Base-by-base conservation (phyloP, 768 basidiomycete genomes). In the Termitomyces sp. region DNA sequence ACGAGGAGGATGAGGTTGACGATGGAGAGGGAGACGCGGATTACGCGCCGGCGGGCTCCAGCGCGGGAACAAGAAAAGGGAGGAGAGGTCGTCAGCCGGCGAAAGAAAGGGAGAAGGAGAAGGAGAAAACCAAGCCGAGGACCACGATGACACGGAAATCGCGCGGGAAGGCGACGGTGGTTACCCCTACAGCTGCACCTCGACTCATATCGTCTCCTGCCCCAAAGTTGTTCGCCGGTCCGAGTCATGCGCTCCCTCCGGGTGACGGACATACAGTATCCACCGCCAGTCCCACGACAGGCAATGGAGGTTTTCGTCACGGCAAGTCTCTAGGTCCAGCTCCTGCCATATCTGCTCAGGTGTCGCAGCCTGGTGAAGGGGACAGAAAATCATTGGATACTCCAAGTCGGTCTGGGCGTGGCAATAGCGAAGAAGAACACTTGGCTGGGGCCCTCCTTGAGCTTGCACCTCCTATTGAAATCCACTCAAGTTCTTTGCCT, bases 131-230 rank as follows among this genome's bases (percentile, higher is more conserved):
- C 7, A 49, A 48, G 33, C 26, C 52, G 6, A 58, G 38, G 33
- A n/a, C 46, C 4, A 3, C 47, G 46, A 48, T 41, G 46, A 50
- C 67, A 41, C 67, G 62, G 55, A 64, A 54, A 46, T 62, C 57
- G 38, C 48, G 60, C 20, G 56, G 50, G 7, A 54, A 57, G 50
- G 55, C 49, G 5, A 35, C 5, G 18, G 44, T 20, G n/a, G 36
- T 20, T 16, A 33, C 44, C 20, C 22, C 50, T 49, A 22, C 43
- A 18, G 52, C 58, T 40, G 54, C 46, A 3, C 63, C 66, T 14
- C 58, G 69, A 48, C 61, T 72, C 55, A 68, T 71, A 35, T 68
- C 70, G 28, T 57, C 69, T 13, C 62, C 68, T 50, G 61, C 54
- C 1, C 57, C 62, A 8, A 52, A 45, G n/a, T 20, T 8, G 0